phyloP scores from a whole-genome alignment of 192 early-diverging fungal species.

The Coemansia umbellata region DNA sequence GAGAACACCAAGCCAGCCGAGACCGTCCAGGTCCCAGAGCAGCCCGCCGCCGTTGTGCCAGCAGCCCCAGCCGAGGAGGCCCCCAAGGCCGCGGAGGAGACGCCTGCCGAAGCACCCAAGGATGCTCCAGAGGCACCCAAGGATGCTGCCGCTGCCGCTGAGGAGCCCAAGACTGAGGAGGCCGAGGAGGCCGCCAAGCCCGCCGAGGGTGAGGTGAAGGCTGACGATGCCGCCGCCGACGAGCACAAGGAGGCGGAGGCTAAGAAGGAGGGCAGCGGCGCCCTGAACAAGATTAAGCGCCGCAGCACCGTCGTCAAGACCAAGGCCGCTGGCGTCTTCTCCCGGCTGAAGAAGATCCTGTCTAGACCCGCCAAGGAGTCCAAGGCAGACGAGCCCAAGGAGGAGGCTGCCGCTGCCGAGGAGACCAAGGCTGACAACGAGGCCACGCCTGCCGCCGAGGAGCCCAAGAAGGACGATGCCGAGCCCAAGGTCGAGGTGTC shows the following conservation, averaged over 20 bases:
- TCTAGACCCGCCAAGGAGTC: constrained; percentile 33
- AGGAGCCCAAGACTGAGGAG: constrained; percentile 13
- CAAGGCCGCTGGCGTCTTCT: constrained; percentile 44
- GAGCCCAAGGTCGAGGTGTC: constrained; percentile 32
- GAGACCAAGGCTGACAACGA: constrained; percentile 2
- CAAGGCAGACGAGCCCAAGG: constrained; percentile 14
- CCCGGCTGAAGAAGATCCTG: constrained; percentile 38
- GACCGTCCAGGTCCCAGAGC: constrained; percentile 8
- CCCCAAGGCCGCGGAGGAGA: constrained; percentile 1
- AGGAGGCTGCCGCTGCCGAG: constrained; percentile 11
- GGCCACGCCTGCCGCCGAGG: constrained; percentile 12
- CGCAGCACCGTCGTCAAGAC: constrained; percentile 37
- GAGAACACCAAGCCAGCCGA: constrained; percentile 5
- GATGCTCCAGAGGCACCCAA: constrained; percentile 5
- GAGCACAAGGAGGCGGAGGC: constrained; percentile 10
- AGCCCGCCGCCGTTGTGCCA: constrained; percentile 4
- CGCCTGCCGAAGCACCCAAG: neutral
- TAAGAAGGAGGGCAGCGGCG: constrained; percentile 18
- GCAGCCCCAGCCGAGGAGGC: constrained; percentile 11
- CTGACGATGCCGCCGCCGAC: constrained; percentile 7
- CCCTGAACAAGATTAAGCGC: constrained; percentile 45
- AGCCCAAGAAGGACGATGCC: constrained; percentile 5
- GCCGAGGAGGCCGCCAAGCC: constrained; percentile 15
- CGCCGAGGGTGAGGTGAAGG: constrained; percentile 11
- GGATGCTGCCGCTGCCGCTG: constrained; percentile 13